A percentile compares a stretch with the other conserved stretches of the same genome.
These are phyloP conservation scores for Macrocybe gigantea DNA, from an alignment of 768 basidiomycete genomes.

Conservation along the genomic window DNA sequence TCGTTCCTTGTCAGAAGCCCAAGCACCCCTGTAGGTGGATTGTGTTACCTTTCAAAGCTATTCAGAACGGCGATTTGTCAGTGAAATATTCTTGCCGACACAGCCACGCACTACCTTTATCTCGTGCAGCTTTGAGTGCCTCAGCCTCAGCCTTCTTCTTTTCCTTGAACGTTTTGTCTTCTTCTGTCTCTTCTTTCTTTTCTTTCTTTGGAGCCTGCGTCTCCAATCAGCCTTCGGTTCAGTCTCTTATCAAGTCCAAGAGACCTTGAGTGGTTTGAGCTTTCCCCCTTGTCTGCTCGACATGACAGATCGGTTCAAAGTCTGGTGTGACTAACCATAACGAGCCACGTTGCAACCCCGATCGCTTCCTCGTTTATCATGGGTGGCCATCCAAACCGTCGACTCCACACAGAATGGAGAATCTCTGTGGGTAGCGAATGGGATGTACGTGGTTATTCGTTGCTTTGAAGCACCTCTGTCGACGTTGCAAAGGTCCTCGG, in stretches of 20 bases:
- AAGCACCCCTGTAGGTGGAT: no score
- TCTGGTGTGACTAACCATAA: conserved; percentile 2
- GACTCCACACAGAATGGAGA: conserved; percentile 11
- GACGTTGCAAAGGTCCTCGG: conserved; percentile 54
- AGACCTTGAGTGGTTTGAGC: conserved; percentile 81
- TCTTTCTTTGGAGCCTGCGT: conserved; percentile 79
- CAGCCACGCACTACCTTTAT: conserved; percentile 44
- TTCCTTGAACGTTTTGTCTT: conserved; percentile 67
- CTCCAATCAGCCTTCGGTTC: conserved; percentile 4
- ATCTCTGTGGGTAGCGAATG: conserved; percentile 23
- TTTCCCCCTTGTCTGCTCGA: conserved; percentile 77
- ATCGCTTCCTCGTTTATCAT: background rate
- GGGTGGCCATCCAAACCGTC: no score
- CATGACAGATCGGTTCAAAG: conserved; percentile 28
- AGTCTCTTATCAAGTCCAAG: background rate
- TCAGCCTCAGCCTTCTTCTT: conserved; percentile 73
- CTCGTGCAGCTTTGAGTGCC: conserved; percentile 65
- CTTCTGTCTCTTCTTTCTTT: conserved; percentile 65
- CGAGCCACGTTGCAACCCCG: background rate
- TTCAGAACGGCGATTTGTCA: conserved; percentile 2
- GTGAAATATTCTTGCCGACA: background rate
- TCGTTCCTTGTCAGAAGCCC: no score
- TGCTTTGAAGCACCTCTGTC: background rate
- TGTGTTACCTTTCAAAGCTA: conserved; percentile 51
- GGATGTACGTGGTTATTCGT: conserved; percentile 26